Evolutionary conservation across 1,284 basidiomycete genomes (phyloP).

Genomic region (Rhodotorula glutinis): DNA sequence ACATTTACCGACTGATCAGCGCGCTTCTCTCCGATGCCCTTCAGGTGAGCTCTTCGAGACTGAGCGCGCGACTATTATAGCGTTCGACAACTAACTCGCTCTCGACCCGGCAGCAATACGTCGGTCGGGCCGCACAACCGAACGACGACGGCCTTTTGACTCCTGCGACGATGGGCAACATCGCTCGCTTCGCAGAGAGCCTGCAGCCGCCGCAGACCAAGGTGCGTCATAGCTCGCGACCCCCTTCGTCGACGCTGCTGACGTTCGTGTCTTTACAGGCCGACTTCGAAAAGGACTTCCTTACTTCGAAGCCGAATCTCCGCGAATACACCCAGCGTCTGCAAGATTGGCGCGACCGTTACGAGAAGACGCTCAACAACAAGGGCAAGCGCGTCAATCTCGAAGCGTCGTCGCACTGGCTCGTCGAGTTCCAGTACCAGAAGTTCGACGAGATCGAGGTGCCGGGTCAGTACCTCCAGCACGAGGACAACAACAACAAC

Average conservation of each 20-base stretch:
- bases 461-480: constrained; percentile 97
- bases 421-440: constrained; percentile 96
- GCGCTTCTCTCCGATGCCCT: constrained; percentile 69
- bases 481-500: constrained; percentile 89
- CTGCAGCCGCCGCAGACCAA: constrained; percentile 49
- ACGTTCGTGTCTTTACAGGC: constrained; percentile 53
- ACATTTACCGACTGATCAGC: constrained; percentile 89
- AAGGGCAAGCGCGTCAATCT: constrained; percentile 82
- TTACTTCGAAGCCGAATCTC: constrained; percentile 73
- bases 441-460: constrained; percentile 99
- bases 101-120: constrained; percentile 59
- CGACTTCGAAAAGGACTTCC: constrained; percentile 89
- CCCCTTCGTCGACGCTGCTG: background rate
- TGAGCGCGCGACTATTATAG: background rate
- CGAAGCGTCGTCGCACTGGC: constrained; percentile 85
- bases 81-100: constrained; percentile 3
- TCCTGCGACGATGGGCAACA: constrained; percentile 57
- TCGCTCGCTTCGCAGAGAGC: constrained; percentile 69
- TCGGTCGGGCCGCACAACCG: constrained; percentile 54
- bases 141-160: constrained; percentile 71
- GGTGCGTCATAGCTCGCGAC: constrained; percentile 3
- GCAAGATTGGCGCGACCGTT: constrained; percentile 89
- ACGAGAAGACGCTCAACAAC: constrained; percentile 78
- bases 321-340: constrained; percentile 86
- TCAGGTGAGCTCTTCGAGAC: constrained; percentile 41